Evolutionary conservation across 108 stramenopile species (phyloP).

Genomic region (Mediolabrus comicus): DNA sequence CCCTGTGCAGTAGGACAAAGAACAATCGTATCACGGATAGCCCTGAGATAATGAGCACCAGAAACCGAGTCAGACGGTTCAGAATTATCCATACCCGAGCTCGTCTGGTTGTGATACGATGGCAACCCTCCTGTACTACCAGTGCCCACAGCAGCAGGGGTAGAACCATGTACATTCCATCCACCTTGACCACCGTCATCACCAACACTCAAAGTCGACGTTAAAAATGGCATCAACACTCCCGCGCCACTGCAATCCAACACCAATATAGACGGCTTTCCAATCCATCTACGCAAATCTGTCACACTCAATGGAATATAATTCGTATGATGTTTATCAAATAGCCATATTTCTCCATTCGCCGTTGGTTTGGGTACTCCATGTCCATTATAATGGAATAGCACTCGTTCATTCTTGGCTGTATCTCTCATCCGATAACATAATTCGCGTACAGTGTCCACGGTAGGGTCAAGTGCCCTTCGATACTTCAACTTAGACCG

Average conservation of each 20-base stretch:
- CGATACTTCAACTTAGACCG: conserved; percentile 72
- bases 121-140: conserved; percentile 2
- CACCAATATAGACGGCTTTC: conserved; percentile 89
- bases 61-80: conserved; percentile 10
- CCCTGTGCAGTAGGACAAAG: conserved; percentile 90
- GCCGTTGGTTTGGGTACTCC: conserved; percentile 96
- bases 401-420: conserved; percentile 80
- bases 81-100: conserved; percentile 1
- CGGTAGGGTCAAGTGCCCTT: conserved; percentile 90
- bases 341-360: conserved; percentile 97
- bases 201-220: conserved; percentile 37
- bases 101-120: background rate
- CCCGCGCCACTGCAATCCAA: conserved; percentile 94
- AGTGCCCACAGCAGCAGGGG: conserved; percentile 12
- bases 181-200: conserved; percentile 12
- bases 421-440: conserved; percentile 73
- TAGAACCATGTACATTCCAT: conserved; percentile 1
- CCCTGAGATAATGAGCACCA: conserved; percentile 19
- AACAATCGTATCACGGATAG: conserved; percentile 91
- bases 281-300: conserved; percentile 91
- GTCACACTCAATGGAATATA: conserved; percentile 93
- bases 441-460: conserved; percentile 87
- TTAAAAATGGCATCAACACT: conserved; percentile 87
- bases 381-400: conserved; percentile 99
- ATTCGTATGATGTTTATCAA: conserved; percentile 95